phyloP scores from a whole-genome alignment of 1,139 yeast species.

The Pichia sp. region DNA sequence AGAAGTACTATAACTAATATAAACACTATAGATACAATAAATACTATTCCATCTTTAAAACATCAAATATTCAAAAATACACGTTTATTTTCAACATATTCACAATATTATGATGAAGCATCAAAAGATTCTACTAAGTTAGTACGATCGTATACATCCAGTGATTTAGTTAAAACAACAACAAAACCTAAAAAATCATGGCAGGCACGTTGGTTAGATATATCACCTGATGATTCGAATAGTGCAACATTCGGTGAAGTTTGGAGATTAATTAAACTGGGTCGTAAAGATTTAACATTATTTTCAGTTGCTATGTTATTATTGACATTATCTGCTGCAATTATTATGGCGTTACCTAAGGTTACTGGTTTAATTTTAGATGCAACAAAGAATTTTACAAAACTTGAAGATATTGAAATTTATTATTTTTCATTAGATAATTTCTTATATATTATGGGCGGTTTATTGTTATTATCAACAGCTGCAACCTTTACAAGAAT shows the following conservation, averaged over 20 bases:
- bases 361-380: slow-evolving; percentile 75
- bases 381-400: slow-evolving; percentile 39
- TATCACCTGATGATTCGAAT: slow-evolving; percentile 29
- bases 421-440: slow-evolving; percentile 44
- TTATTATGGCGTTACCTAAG: slow-evolving; percentile 74
- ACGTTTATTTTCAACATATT: too few relatives aligned
- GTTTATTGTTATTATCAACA: slow-evolving; percentile 63
- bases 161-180: neutral
- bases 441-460: slow-evolving; percentile 45
- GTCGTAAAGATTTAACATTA: slow-evolving; percentile 46
- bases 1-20: too few relatives aligned
- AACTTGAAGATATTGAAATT: slow-evolving; percentile 33
- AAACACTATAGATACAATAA: too few relatives aligned
- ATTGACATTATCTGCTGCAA: slow-evolving; percentile 51
- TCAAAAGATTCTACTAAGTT: neutral
- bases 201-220: slow-evolving; percentile 27
- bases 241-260: slow-evolving; percentile 43
- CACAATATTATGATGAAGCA: too few relatives aligned
- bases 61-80: too few relatives aligned
- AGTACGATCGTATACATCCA: neutral
- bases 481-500: slow-evolving; percentile 76
- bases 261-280: slow-evolving; percentile 42
- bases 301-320: slow-evolving; percentile 54
- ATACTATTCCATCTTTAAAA: too few relatives aligned
- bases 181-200: slow-evolving; percentile 15